Conservation (phyloP, 75 land plant genomes). For the Sequoiadendron giganteum region DNA sequence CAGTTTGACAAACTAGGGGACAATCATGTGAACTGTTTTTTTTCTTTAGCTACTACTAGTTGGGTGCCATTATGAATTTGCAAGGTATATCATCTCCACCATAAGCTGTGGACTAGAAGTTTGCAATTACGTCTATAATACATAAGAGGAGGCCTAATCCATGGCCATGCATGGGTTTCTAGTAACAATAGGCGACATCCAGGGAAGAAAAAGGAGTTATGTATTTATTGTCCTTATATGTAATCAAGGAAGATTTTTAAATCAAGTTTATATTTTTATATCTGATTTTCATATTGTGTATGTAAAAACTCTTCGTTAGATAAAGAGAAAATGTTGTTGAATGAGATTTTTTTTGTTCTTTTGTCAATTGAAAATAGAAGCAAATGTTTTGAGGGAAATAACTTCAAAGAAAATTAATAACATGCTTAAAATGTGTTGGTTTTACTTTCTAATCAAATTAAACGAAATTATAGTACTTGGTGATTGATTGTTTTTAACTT, state of each 20-base stretch:
- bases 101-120: background rate
- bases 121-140: background rate
- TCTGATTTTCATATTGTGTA: too few relatives aligned
- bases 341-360: background rate
- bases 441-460: too few relatives aligned
- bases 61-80: background rate
- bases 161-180: background rate
- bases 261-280: too few relatives aligned
- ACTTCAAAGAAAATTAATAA: too few relatives aligned
- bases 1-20: conserved; percentile 18
- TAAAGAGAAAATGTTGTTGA: too few relatives aligned
- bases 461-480: too few relatives aligned
- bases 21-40: background rate
- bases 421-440: too few relatives aligned
- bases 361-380: too few relatives aligned
- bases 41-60: background rate
- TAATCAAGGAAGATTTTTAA: background rate
- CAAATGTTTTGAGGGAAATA: too few relatives aligned
- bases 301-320: too few relatives aligned
- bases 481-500: too few relatives aligned
- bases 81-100: background rate
- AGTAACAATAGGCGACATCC: background rate
- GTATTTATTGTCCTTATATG: background rate
- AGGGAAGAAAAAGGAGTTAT: background rate
- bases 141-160: background rate